phyloP scores from a whole-genome alignment of 2,329 filamentous ascomycete species.

The Xylaria sp. region DNA sequence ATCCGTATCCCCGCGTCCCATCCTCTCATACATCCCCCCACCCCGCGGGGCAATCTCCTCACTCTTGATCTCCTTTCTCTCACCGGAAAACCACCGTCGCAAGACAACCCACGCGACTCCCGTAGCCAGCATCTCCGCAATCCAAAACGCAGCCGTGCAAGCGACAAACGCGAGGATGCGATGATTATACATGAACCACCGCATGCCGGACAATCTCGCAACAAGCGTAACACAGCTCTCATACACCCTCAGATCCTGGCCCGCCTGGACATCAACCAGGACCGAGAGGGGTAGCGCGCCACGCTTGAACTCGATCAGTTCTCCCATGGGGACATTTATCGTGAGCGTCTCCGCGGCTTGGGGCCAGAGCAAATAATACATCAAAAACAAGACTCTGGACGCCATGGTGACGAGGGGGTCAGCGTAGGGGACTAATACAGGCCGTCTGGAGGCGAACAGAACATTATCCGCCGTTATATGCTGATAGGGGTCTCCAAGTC shows the following conservation, averaged over 20 bases:
- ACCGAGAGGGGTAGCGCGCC: slow-evolving; percentile 57
- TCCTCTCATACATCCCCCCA: not conserved
- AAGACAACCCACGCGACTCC: slow-evolving; percentile 71
- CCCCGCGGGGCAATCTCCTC: not conserved
- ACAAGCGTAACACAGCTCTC: slow-evolving; percentile 72
- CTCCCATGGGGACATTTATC: slow-evolving; percentile 76
- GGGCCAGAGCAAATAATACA: slow-evolving; percentile 75
- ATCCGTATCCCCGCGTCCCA: not conserved
- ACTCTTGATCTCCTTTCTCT: slow-evolving; percentile 4
- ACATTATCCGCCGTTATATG: slow-evolving; percentile 55
- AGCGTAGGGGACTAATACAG: slow-evolving; percentile 82
- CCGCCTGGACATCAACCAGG: slow-evolving; percentile 74
- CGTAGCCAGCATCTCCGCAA: slow-evolving; percentile 75
- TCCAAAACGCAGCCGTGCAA: slow-evolving; percentile 80
- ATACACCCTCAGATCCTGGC: slow-evolving; percentile 80
- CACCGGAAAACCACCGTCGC: slow-evolving; percentile 49
- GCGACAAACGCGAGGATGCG: slow-evolving; percentile 74
- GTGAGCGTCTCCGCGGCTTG: slow-evolving; percentile 68
- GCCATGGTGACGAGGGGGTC: slow-evolving; percentile 74
- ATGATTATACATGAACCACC: slow-evolving; percentile 89
- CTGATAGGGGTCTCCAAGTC: slow-evolving; percentile 37
- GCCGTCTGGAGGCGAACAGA: slow-evolving; percentile 73
- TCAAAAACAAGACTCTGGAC: slow-evolving; percentile 69
- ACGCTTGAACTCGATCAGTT: slow-evolving; percentile 71
- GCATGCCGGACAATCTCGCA: slow-evolving; percentile 78